Conservation (phyloP, 805 yeast genomes). For the Zygoascus ofunaensis region DNA sequence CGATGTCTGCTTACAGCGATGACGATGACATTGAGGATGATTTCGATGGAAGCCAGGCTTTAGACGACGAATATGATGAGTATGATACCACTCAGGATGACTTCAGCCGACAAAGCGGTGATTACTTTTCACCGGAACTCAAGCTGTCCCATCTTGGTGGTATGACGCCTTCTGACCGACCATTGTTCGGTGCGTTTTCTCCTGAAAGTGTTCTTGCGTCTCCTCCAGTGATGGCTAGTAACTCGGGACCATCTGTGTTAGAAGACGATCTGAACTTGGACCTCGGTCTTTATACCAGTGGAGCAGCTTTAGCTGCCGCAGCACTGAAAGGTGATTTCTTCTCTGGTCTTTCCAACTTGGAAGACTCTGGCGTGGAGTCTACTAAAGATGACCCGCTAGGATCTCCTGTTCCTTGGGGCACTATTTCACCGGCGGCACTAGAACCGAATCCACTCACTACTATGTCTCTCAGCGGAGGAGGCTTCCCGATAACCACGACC, state of each 20-base stretch:
- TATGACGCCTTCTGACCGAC: not conserved
- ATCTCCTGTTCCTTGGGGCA: constrained; percentile 11
- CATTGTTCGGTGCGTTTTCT: no score
- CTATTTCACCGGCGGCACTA: constrained; percentile 12
- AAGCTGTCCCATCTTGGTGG: not conserved
- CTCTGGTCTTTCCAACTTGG: constrained; percentile 1
- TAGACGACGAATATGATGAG: not conserved
- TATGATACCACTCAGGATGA: not conserved
- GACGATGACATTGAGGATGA: not conserved
- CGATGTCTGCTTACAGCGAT: not conserved
- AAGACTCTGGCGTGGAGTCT: constrained; percentile 5
- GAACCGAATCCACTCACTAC: constrained; percentile 1
- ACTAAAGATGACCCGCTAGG: constrained; percentile 7
- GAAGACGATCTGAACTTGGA: constrained; percentile 1
- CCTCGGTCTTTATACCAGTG: constrained; percentile 12
- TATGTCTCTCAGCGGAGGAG: no score
- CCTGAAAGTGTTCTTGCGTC: not conserved
- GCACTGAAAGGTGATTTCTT: constrained; percentile 7
- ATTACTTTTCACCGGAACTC: not conserved
- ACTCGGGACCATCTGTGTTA: not conserved
- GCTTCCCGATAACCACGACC: no score
- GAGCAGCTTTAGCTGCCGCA: constrained; percentile 15
- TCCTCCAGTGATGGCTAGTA: no score
- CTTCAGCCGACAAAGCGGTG: no score
- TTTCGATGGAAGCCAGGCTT: not conserved